Base-by-base conservation (phyloP, 495 filamentous ascomycete species). In the Aspergillus coremiiformis region DNA sequence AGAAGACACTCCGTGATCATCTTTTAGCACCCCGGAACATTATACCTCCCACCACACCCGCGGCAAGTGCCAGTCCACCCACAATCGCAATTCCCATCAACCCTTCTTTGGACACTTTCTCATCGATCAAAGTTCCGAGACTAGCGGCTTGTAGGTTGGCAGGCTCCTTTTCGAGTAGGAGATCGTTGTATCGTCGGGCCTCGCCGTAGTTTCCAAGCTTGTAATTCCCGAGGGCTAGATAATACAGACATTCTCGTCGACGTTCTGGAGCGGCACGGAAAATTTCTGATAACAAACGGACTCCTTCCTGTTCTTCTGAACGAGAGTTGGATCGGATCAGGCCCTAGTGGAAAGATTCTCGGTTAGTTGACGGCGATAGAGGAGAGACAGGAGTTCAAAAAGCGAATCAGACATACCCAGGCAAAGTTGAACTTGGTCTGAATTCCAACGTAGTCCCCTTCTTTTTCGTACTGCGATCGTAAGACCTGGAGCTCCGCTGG, bases 361-460 rank as follows among this genome's bases (percentile, higher is more conserved):
- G 10, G 27, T 21, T 39, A 24, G 17, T 29, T 30, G 41, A 27
- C 24, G 24, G 4, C 4, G 24, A 27, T 4, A 8, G 2, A 32
- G 11, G 17, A 39, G 27, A 23, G 12, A 30, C 26, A 26, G 14
- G 12, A 12, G 27, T 33, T 44, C n/a, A n/a, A n/a, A 15, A 14
- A 17, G 23, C 17, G 17, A 24, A 19, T 11, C 14, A 15, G 35
- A 33, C 77, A 37, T 75, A 94, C 90, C 93, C 93, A 98, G 62
- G 94, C 92, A 67, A 89, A 97, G 81, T 98, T 98, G 81, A 98
- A 98, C 68, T 96, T 97, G 41, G 93, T 98, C 68, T 98, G 93
- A 23, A 98, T 82, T 41, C 91, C 90, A 14, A 96, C 94, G 70
- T 92, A 95, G 59, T 90, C 85, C 52, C 92, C 93, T 68, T 98